These are phyloP conservation scores for Medicago ruthenica DNA, from an alignment of 306 rosid genomes.

Conservation along the genomic window DNA sequence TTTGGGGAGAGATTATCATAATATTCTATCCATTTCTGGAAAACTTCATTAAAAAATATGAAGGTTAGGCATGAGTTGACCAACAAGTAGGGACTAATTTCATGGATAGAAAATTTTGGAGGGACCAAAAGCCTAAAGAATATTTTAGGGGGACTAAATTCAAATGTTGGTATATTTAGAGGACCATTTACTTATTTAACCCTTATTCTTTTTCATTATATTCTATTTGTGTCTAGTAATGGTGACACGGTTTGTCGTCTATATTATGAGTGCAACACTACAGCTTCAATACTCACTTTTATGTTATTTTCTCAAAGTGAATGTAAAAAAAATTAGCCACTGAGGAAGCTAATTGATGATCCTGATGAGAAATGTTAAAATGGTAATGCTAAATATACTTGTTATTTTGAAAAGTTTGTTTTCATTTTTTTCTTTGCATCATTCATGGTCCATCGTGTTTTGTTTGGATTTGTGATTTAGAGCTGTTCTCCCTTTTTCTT, in stretches of 20 bases:
- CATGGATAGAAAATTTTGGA: too few relatives aligned
- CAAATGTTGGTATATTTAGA: too few relatives aligned
- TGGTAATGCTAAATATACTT: background rate
- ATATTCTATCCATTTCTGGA: too few relatives aligned
- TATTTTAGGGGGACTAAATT: too few relatives aligned
- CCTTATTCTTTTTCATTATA: background rate
- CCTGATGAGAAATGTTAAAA: background rate
- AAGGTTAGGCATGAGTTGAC: too few relatives aligned
- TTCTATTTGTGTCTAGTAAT: background rate
- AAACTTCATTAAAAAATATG: too few relatives aligned
- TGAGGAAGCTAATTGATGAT: background rate
- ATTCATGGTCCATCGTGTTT: background rate
- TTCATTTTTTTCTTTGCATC: conserved; percentile 2
- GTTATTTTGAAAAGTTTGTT: background rate
- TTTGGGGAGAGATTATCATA: too few relatives aligned
- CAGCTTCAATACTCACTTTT: background rate
- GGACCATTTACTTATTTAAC: too few relatives aligned
- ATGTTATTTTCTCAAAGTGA: background rate
- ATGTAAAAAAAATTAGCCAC: conserved; percentile 16
- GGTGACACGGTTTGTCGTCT: background rate
- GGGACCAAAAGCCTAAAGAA: too few relatives aligned
- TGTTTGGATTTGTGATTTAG: conserved; percentile 14
- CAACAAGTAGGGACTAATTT: too few relatives aligned
- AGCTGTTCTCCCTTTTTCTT: conserved; percentile 9
- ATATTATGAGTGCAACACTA: background rate